These are phyloP conservation scores for Panaeolus papilionaceus DNA, from an alignment of 768 basidiomycete species.

Conservation along the genomic window DNA sequence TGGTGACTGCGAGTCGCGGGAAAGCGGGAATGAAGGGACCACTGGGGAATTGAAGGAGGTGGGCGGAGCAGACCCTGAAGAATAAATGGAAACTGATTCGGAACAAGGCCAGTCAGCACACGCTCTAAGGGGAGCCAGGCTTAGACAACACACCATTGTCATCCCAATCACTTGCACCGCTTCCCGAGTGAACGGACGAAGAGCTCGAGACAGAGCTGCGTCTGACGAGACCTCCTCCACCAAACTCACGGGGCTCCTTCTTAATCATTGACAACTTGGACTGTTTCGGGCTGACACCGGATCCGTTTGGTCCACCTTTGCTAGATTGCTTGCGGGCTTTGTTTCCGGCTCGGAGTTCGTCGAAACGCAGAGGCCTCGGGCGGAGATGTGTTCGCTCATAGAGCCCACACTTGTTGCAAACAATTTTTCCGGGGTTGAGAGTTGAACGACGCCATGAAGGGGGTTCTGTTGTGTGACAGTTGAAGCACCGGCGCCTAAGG, in stretches of 20 bases:
- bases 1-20: constrained; percentile 59
- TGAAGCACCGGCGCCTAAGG: constrained; percentile 86
- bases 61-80: constrained; percentile 63
- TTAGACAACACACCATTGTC: constrained; percentile 65
- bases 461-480: constrained; percentile 91
- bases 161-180: constrained; percentile 81
- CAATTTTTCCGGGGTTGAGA: constrained; percentile 90
- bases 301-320: constrained; percentile 23
- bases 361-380: constrained; percentile 83
- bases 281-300: constrained; percentile 44
- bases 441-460: constrained; percentile 89
- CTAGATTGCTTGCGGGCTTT: constrained; percentile 72
- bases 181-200: constrained; percentile 59
- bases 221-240: constrained; percentile 45
- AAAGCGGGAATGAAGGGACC: constrained; percentile 63
- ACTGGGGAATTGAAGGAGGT: constrained; percentile 76
- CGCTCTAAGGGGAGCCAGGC: constrained; percentile 21
- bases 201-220: constrained; percentile 70
- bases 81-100: constrained; percentile 54
- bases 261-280: constrained; percentile 52
- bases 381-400: constrained; percentile 90
- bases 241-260: constrained; percentile 65
- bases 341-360: constrained; percentile 87
- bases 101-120: constrained; percentile 16
- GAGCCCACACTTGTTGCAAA: constrained; percentile 93